A percentile compares a stretch with the other conserved stretches of the same genome.
Conservation (phyloP, 208 protist genomes). For the Leishmania lainsoni region DNA sequence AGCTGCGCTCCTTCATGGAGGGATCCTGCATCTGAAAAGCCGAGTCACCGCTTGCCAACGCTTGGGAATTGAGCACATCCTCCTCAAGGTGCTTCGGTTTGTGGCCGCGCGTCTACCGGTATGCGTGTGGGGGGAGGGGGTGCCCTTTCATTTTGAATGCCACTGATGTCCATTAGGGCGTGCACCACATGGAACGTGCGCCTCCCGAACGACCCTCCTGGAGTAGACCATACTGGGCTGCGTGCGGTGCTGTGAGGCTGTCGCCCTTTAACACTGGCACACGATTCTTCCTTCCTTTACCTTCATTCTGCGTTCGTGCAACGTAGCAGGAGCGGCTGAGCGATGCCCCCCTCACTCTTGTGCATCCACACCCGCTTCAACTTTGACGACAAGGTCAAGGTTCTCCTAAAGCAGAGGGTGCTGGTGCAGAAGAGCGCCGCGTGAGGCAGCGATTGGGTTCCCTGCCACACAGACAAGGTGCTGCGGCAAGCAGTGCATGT, state of each 20-base stretch:
- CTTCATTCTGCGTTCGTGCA: too few species aligned
- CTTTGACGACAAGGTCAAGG: slow-evolving; percentile 12
- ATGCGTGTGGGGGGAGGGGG: not conserved
- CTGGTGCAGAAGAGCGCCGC: slow-evolving; percentile 21
- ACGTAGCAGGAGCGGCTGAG: slow-evolving; percentile 1
- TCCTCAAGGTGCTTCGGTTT: not conserved
- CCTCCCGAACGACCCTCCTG: too few species aligned
- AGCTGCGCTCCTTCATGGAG: slow-evolving; percentile 73
- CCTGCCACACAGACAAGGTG: too few species aligned
- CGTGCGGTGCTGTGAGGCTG: too few species aligned
- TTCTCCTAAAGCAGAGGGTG: slow-evolving; percentile 27
- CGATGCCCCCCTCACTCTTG: slow-evolving; percentile 12
- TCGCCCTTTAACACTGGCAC: not conserved
- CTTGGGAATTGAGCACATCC: too few species aligned
- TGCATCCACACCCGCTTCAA: slow-evolving; percentile 34
- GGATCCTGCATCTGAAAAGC: slow-evolving; percentile 27
- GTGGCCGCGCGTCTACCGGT: not conserved
- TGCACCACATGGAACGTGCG: too few species aligned
- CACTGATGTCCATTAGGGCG: too few species aligned
- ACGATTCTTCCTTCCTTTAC: not conserved
- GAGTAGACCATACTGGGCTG: too few species aligned
- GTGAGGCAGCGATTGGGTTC: slow-evolving; percentile 1
- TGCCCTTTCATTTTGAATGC: not conserved
- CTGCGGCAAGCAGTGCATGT: slow-evolving; percentile 16
- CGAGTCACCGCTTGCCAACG: not conserved